Conservation (phyloP, 257 asterid species). For the Osmanthus fragrans region DNA sequence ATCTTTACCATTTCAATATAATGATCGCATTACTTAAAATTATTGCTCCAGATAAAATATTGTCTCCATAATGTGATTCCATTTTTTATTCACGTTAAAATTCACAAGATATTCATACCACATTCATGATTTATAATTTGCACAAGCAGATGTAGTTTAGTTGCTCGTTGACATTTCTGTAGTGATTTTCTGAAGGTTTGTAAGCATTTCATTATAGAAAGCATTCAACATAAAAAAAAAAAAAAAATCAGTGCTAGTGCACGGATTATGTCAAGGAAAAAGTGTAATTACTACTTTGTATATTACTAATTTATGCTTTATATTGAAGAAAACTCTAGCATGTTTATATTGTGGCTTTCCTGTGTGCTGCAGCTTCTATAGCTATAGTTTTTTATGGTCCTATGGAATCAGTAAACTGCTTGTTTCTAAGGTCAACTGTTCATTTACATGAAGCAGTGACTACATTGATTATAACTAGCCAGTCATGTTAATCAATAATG, state of each 20-base stretch:
- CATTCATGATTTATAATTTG: not conserved
- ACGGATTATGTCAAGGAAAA: not conserved
- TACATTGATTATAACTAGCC: not conserved
- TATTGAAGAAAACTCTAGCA: not conserved
- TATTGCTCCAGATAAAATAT: not conserved
- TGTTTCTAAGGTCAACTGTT: not conserved
- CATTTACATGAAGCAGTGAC: not conserved
- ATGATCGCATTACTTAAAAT: not conserved
- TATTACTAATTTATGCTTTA: not conserved
- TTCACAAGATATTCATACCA: not conserved
- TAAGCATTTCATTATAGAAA: not conserved
- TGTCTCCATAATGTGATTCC: not conserved
- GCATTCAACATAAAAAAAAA: not conserved
- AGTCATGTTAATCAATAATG: not conserved
- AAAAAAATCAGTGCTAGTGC: not conserved
- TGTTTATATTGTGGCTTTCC: not conserved
- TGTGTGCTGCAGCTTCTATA: not conserved
- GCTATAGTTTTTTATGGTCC: not conserved
- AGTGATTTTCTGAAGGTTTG: not conserved
- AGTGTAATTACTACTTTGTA: not conserved
- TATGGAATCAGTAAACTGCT: not conserved
- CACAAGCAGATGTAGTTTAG: not conserved
- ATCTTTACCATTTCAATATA: not conserved
- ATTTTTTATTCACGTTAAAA: not conserved
- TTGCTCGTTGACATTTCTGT: not conserved